These are phyloP conservation scores for Tephrocybe sp. DNA, from an alignment of 768 basidiomycete genomes.

Conservation along the genomic window DNA sequence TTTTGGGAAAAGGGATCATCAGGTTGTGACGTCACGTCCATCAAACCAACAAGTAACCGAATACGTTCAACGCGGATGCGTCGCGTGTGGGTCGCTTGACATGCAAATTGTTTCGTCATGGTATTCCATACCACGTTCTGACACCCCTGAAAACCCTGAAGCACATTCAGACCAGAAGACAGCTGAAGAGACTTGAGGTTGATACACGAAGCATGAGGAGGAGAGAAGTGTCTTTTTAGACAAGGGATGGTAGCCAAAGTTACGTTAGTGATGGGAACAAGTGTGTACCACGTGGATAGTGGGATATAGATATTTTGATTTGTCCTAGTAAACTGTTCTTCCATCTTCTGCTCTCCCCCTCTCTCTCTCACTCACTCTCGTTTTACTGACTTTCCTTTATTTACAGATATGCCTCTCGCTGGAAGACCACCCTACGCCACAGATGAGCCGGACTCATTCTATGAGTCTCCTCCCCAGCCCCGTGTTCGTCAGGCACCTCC, in stretches of 20 bases:
- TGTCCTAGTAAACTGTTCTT: background rate
- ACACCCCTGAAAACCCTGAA: too few relatives aligned
- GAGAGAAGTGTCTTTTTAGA: background rate
- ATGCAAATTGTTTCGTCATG: too few relatives aligned
- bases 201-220: too few relatives aligned
- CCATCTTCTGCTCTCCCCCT: background rate
- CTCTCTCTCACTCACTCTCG: conserved; percentile 8
- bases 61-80: too few relatives aligned
- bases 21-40: too few relatives aligned
- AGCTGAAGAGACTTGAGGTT: background rate
- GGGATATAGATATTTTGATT: background rate
- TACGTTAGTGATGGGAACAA: conserved; percentile 5
- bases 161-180: background rate
- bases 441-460: conserved; percentile 62
- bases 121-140: too few relatives aligned
- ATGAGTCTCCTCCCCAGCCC: conserved; percentile 42
- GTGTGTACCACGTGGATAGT: conserved; percentile 5
- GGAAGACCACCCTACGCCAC: conserved; percentile 67
- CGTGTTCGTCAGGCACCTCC: conserved; percentile 43
- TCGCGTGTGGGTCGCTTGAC: too few relatives aligned
- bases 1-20: conserved; percentile 4
- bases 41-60: too few relatives aligned
- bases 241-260: too few relatives aligned
- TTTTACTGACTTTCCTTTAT: conserved; percentile 18
- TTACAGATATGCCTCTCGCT: conserved; percentile 45